These are phyloP conservation scores for Rhizoclosmatium globosum DNA, from an alignment of 192 early-diverging fungal species.

Conservation along the genomic window DNA sequence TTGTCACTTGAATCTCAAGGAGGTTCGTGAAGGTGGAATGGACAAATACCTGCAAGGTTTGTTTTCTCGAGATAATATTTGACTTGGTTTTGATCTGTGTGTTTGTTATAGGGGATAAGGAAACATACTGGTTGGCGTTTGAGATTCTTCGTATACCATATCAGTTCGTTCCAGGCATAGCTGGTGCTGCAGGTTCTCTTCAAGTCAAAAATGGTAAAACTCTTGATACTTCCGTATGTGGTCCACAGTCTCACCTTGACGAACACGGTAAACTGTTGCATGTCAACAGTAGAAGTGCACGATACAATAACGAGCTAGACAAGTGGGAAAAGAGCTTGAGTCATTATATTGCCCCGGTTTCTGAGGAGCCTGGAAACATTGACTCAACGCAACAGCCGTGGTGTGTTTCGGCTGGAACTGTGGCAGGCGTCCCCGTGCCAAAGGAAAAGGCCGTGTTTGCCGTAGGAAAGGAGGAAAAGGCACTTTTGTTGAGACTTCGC, in stretches of 20 bases:
- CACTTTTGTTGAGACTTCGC: slow-evolving; percentile 19
- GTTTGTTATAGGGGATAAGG: slow-evolving; percentile 64
- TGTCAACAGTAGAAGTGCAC: slow-evolving; percentile 27
- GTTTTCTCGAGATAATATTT: not conserved
- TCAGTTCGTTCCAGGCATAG: slow-evolving; percentile 55
- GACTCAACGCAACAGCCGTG: slow-evolving; percentile 24
- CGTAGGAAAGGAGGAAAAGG: not conserved
- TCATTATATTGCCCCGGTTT: slow-evolving; percentile 26
- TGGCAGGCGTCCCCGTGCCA: too few relatives aligned
- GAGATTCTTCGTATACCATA: slow-evolving; percentile 67
- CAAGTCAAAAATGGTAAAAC: slow-evolving; percentile 24
- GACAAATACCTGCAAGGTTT: slow-evolving; percentile 37
- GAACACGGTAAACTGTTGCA: slow-evolving; percentile 29
- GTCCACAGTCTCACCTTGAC: slow-evolving; percentile 32
- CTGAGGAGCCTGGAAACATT: slow-evolving; percentile 14
- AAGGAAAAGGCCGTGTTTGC: not conserved
- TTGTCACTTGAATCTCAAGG: slow-evolving; percentile 36
- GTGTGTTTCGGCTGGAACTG: slow-evolving; percentile 13
- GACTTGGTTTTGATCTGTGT: not conserved
- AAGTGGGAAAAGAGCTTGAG: slow-evolving; percentile 31
- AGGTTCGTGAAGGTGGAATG: slow-evolving; percentile 36
- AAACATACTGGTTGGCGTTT: slow-evolving; percentile 74
- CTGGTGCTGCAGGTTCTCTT: slow-evolving; percentile 60
- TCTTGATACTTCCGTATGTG: slow-evolving; percentile 15
- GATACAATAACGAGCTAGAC: slow-evolving; percentile 33